These are phyloP conservation scores for Russula emetica DNA, from an alignment of 768 basidiomycete species.

Conservation along the genomic window DNA sequence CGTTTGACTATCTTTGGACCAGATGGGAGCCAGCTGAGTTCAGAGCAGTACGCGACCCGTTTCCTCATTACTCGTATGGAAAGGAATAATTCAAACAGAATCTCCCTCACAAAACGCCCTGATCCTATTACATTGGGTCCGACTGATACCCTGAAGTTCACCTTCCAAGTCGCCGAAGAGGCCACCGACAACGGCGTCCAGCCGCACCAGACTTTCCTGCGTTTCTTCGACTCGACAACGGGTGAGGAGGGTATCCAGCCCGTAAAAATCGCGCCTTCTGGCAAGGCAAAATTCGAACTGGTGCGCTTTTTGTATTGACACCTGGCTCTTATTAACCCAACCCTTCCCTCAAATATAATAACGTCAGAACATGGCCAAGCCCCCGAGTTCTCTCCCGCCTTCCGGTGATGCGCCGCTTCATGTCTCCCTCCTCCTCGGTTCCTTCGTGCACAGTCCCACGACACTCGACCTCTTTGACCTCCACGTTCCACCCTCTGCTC, in stretches of 20 bases:
- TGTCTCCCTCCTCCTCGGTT: constrained; percentile 75
- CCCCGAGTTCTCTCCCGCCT: constrained; percentile 68
- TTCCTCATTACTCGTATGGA: constrained; percentile 18
- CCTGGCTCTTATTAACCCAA: not conserved
- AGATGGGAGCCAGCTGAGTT: constrained; percentile 54
- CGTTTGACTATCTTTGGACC: constrained; percentile 53
- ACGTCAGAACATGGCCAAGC: constrained; percentile 68
- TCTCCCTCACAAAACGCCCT: constrained; percentile 48
- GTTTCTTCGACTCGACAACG: constrained; percentile 73
- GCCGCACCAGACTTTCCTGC: constrained; percentile 87
- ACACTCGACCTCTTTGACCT: constrained; percentile 72
- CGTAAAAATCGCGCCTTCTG: constrained; percentile 65
- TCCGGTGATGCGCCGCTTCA: constrained; percentile 53
- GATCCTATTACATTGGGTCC: constrained; percentile 50
- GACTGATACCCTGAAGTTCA: constrained; percentile 66
- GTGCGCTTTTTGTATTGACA: constrained; percentile 40
- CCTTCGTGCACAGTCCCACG: constrained; percentile 59
- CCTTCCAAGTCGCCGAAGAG: constrained; percentile 72
- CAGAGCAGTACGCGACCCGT: constrained; percentile 55
- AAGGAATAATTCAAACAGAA: constrained; percentile 36
- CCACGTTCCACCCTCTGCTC: constrained; percentile 61
- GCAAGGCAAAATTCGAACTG: constrained; percentile 86
- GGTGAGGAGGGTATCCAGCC: constrained; percentile 87
- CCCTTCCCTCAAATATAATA: not conserved
- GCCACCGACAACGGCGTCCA: constrained; percentile 64